Evolutionary conservation across 2,329 filamentous ascomycete species (phyloP).

Genomic region (Plenodomus biglobosus): DNA sequence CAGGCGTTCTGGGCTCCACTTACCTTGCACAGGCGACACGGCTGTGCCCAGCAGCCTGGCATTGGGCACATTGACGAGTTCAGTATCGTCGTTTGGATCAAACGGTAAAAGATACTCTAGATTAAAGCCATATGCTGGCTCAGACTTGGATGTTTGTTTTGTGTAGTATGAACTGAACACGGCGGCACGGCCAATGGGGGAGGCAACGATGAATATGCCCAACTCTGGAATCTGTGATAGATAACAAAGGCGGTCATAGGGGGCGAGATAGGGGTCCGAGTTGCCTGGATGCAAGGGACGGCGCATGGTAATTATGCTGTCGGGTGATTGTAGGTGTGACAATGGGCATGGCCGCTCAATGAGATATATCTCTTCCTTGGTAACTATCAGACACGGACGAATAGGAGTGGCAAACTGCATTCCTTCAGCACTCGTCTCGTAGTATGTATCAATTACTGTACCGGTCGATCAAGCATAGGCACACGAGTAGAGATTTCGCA

Average conservation of each 20-base stretch:
- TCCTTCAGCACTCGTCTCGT: neutral
- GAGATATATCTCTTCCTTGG: slow-evolving; percentile 49
- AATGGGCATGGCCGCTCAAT: slow-evolving; percentile 39
- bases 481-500: neutral
- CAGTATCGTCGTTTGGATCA: slow-evolving; percentile 1
- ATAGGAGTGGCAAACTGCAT: neutral
- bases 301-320: slow-evolving; percentile 41
- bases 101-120: slow-evolving; percentile 60
- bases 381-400: slow-evolving; percentile 38
- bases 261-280: slow-evolving; percentile 5
- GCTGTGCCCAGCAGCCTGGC: slow-evolving; percentile 66
- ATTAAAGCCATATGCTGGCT: slow-evolving; percentile 51
- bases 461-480: neutral
- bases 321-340: slow-evolving; percentile 5
- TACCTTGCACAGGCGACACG: slow-evolving; percentile 62
- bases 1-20: slow-evolving; percentile 20
- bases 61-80: slow-evolving; percentile 7
- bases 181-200: slow-evolving; percentile 65
- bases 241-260: slow-evolving; percentile 61
- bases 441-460: neutral
- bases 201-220: slow-evolving; percentile 67
- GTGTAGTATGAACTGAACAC: slow-evolving; percentile 61
- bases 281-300: slow-evolving; percentile 30
- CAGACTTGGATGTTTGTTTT: slow-evolving; percentile 30
- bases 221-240: slow-evolving; percentile 67